Conservation (phyloP, 495 filamentous ascomycete species). For the Polyplosphaeria fusca region DNA sequence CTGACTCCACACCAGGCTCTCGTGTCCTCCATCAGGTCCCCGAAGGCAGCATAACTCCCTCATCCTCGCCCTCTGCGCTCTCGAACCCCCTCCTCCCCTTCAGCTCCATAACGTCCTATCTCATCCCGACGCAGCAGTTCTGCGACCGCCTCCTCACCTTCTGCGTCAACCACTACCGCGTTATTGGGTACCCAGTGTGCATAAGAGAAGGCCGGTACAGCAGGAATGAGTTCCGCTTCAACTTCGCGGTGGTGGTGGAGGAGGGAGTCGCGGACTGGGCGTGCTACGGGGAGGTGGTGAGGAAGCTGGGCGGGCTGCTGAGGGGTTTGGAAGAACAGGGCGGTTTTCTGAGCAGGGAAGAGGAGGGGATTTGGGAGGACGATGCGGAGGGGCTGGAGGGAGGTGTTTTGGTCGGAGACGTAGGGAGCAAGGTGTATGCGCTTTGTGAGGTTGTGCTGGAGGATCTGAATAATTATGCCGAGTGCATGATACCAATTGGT, state of each 20-base stretch:
- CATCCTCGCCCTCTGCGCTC: constrained; percentile 47
- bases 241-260: constrained; percentile 83
- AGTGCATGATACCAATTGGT: constrained; percentile 96
- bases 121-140: constrained; percentile 89
- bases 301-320: constrained; percentile 80
- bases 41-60: constrained; percentile 68
- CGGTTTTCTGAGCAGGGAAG: constrained; percentile 65
- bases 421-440: constrained; percentile 65
- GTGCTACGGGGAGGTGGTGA: constrained; percentile 76
- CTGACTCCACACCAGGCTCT: constrained; percentile 58
- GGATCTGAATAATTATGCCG: constrained; percentile 93
- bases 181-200: constrained; percentile 86
- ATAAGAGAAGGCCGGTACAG: constrained; percentile 58
- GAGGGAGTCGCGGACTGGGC: constrained; percentile 60
- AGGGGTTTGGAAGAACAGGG: constrained; percentile 84
- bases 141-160: constrained; percentile 84
- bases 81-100: constrained; percentile 74
- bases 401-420: constrained; percentile 35
- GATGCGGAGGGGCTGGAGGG: constrained; percentile 31
- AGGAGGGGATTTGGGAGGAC: constrained; percentile 35
- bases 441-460: constrained; percentile 89
- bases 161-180: constrained; percentile 69
- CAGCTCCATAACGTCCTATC: constrained; percentile 75
- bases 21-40: constrained; percentile 73
- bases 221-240: constrained; percentile 97